phyloP scores from a whole-genome alignment of 192 early-diverging fungal species.

The Mortierella claussenii region DNA sequence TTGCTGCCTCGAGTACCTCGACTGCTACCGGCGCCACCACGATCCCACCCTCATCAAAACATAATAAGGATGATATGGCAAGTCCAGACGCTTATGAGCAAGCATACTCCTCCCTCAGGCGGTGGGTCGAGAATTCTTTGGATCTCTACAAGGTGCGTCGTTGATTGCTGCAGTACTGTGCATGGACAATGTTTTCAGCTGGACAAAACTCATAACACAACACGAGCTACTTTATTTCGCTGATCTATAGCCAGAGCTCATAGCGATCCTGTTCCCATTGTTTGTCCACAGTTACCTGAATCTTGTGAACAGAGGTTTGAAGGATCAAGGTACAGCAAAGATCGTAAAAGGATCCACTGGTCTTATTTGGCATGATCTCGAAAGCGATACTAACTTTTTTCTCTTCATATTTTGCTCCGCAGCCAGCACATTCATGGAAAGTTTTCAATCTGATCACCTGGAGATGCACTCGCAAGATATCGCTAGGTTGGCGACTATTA shows the following conservation, averaged over 20 bases:
- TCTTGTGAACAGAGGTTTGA: constrained; percentile 69
- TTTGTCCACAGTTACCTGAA: constrained; percentile 95
- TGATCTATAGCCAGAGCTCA: constrained; percentile 78
- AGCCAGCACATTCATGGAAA: constrained; percentile 82
- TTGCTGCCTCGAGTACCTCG: too few relatives aligned
- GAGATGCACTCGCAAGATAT: constrained; percentile 83
- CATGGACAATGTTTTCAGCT: too few relatives aligned
- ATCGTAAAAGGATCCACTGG: not conserved
- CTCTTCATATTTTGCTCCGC: too few relatives aligned
- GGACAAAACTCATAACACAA: too few relatives aligned
- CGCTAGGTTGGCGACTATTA: constrained; percentile 71
- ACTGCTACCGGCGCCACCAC: too few relatives aligned
- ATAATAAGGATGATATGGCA: constrained; percentile 65
- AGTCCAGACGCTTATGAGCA: constrained; percentile 87
- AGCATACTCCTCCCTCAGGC: constrained; percentile 80
- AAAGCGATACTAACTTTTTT: too few relatives aligned
- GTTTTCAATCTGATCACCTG: constrained; percentile 78
- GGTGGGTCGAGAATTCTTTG: constrained; percentile 94
- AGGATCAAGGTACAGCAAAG: constrained; percentile 56
- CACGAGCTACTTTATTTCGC: constrained; percentile 5
- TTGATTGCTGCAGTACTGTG: too few relatives aligned
- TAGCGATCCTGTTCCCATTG: constrained; percentile 85
- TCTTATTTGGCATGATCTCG: too few relatives aligned
- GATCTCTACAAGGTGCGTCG: constrained; percentile 86
- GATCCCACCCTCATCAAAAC: constrained; percentile 3